Evolutionary conservation across 352 stramenopile genomes (phyloP).

Genomic region (Globisporangium rhizosaccharum): DNA sequence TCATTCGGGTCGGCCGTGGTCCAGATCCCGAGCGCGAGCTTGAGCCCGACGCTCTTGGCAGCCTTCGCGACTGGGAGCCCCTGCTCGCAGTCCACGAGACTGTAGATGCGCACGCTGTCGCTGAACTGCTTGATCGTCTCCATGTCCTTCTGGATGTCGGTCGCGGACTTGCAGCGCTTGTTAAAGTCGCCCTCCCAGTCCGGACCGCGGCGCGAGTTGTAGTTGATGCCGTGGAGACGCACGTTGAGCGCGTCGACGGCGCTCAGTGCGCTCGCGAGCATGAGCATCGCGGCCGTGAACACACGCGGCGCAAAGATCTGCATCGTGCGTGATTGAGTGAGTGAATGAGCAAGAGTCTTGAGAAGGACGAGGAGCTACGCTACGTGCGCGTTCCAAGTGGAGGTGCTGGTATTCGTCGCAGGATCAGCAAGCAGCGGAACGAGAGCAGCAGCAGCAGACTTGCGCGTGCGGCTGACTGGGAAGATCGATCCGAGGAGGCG

Average conservation of each 20-base stretch:
- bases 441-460: neutral
- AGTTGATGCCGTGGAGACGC: conserved; percentile 69
- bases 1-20: conserved; percentile 30
- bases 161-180: conserved; percentile 38
- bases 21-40: conserved; percentile 66
- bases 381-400: neutral
- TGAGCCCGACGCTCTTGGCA: conserved; percentile 37
- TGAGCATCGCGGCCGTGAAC: conserved; percentile 9
- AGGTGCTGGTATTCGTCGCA: neutral
- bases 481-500: neutral
- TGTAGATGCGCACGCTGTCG: conserved; percentile 68
- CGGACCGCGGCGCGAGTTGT: conserved; percentile 55
- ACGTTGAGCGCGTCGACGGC: conserved; percentile 34
- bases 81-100: conserved; percentile 49
- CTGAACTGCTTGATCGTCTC: conserved; percentile 31
- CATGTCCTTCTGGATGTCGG: conserved; percentile 55
- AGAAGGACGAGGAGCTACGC: neutral
- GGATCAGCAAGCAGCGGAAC: neutral
- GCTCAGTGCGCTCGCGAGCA: conserved; percentile 7
- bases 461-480: neutral
- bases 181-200: conserved; percentile 32
- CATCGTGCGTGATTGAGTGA: conserved; percentile 8
- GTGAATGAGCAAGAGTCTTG: neutral
- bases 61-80: conserved; percentile 34
- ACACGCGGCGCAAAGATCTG: conserved; percentile 10